phyloP scores from a whole-genome alignment of 805 yeast genomes.

The Cyberlindnera suaveolens region DNA sequence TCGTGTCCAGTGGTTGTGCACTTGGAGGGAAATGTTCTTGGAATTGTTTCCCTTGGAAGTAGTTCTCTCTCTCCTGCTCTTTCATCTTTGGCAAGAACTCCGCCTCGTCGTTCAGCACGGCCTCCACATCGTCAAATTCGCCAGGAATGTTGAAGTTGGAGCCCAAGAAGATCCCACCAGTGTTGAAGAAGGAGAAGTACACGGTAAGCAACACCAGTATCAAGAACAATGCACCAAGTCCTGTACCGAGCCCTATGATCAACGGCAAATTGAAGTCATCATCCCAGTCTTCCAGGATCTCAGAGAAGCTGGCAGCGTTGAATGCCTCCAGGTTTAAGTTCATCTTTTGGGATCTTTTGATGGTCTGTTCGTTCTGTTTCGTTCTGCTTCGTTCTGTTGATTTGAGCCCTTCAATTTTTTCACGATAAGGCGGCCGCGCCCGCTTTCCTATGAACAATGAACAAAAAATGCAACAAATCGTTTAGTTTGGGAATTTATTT shows the following conservation, averaged over 20 bases:
- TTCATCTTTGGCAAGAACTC: constrained; percentile 36
- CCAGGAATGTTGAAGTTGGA: constrained; percentile 42
- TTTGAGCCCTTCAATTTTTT: too few relatives aligned
- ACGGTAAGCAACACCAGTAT: constrained; percentile 25
- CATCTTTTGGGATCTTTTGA: neutral
- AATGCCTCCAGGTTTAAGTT: neutral
- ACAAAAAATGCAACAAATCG: too few relatives aligned
- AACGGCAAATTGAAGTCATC: constrained; percentile 26
- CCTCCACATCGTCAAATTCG: constrained; percentile 57
- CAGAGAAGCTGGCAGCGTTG: neutral
- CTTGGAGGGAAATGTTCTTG: constrained; percentile 36
- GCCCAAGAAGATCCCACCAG: constrained; percentile 25
- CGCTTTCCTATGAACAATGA: too few relatives aligned
- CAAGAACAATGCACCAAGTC: constrained; percentile 30
- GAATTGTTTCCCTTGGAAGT: constrained; percentile 33
- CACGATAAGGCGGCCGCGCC: too few relatives aligned
- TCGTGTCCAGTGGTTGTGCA: constrained; percentile 29
- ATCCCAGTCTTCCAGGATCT: neutral
- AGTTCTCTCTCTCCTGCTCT: constrained; percentile 35
- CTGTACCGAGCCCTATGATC: constrained; percentile 31
- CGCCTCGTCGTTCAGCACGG: constrained; percentile 54
- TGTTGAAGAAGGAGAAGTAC: constrained; percentile 26
- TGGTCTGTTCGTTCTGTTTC: too few relatives aligned
- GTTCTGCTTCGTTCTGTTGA: too few relatives aligned
- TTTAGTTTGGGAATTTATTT: too few relatives aligned